phyloP scores from a whole-genome alignment of 2,329 filamentous ascomycete species.

The Colletotrichum gigasporum region DNA sequence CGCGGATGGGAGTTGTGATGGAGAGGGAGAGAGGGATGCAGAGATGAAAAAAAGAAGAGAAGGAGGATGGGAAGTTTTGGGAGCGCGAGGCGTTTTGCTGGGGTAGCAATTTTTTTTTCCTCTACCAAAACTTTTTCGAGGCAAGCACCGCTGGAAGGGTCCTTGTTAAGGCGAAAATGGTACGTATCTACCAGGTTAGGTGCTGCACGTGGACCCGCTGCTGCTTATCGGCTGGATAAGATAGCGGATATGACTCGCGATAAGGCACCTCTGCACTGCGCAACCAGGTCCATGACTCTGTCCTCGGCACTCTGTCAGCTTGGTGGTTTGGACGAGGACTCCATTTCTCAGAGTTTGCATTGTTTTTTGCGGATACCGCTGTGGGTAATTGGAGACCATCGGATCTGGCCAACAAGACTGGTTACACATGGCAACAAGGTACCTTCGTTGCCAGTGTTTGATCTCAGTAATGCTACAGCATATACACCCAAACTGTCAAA shows the following conservation, averaged over 20 bases:
- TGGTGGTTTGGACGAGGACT: constrained; percentile 8
- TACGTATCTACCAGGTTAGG: constrained; percentile 13
- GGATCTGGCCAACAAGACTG: constrained; percentile 5
- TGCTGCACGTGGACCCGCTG: not conserved
- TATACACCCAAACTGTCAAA: constrained; percentile 9
- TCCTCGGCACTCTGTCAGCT: not conserved
- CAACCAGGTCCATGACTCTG: constrained; percentile 22
- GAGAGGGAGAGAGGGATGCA: constrained; percentile 27
- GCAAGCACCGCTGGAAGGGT: constrained; percentile 16
- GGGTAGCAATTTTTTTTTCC: constrained; percentile 30
- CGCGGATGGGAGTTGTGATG: constrained; percentile 26
- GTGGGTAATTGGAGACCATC: not conserved
- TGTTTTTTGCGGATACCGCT: not conserved
- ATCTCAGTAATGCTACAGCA: not conserved
- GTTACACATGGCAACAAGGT: not conserved
- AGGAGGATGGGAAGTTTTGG: constrained; percentile 21
- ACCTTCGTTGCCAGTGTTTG: not conserved
- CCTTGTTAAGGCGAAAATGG: constrained; percentile 28
- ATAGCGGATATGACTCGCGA: constrained; percentile 28
- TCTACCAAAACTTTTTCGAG: constrained; percentile 30
- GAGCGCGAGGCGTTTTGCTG: constrained; percentile 12
- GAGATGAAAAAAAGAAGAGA: constrained; percentile 9
- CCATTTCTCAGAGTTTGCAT: constrained; percentile 12
- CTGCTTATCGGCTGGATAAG: constrained; percentile 17
- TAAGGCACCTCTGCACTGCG: constrained; percentile 23